Percentiles rank a stretch among this genome's conserved stretches.
These are phyloP conservation scores for Cryptococcus amylolentus DNA, from an alignment of 1,284 basidiomycete genomes.

Conservation along the genomic window DNA sequence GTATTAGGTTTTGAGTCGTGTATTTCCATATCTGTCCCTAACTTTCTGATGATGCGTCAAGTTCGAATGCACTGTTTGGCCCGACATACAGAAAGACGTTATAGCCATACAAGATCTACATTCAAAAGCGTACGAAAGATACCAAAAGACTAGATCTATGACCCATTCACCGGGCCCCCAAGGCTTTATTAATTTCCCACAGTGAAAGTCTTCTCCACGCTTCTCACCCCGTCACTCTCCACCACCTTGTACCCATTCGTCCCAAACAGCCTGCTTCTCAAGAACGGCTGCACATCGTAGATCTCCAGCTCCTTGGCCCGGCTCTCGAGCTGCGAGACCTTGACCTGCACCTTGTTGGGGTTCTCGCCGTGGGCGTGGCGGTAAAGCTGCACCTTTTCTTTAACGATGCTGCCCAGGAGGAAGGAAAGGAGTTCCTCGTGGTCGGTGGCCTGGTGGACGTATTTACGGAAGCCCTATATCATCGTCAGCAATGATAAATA, in stretches of 20 bases:
- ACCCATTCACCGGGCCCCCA: neutral
- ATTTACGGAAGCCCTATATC: slow-evolving; percentile 86
- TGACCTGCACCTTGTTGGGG: slow-evolving; percentile 69
- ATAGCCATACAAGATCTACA: neutral
- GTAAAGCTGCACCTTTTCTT: slow-evolving; percentile 84
- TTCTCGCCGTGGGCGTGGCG: slow-evolving; percentile 69
- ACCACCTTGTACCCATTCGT: slow-evolving; percentile 77
- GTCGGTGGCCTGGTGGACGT: slow-evolving; percentile 88
- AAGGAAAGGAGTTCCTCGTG: slow-evolving; percentile 94
- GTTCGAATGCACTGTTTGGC: neutral
- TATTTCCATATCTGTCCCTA: neutral
- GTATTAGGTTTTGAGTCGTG: neutral
- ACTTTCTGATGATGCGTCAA: too few species aligned
- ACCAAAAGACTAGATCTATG: neutral
- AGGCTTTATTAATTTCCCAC: slow-evolving; percentile 13
- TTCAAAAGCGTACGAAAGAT: neutral
- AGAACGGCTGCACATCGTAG: slow-evolving; percentile 81
- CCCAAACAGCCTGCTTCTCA: slow-evolving; percentile 77
- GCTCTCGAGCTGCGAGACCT: slow-evolving; percentile 74
- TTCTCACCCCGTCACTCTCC: slow-evolving; percentile 18
- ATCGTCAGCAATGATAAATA: neutral
- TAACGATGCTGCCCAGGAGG: slow-evolving; percentile 88
- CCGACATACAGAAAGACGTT: neutral
- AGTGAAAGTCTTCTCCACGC: slow-evolving; percentile 46
- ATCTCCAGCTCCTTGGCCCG: slow-evolving; percentile 91